Conservation (phyloP, 768 basidiomycete species). For the Chiua virens region DNA sequence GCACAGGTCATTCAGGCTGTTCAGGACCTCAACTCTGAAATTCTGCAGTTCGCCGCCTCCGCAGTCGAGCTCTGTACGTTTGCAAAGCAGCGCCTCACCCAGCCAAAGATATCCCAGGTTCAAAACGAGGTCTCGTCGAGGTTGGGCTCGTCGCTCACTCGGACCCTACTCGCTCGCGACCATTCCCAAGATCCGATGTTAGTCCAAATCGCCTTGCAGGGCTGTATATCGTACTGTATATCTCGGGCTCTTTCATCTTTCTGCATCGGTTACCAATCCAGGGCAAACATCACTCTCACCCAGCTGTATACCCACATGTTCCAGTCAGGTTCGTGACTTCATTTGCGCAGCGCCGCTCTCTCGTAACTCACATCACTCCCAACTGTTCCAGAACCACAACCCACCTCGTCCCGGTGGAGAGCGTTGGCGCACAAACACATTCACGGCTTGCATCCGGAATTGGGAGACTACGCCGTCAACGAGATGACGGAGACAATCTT, state of each 20-base stretch:
- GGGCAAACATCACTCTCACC: conserved; percentile 62
- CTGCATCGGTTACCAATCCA: conserved; percentile 72
- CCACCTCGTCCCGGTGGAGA: conserved; percentile 76
- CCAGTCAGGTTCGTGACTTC: conserved; percentile 42
- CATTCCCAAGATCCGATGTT: conserved; percentile 75
- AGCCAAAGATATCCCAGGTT: conserved; percentile 47
- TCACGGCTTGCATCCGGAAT: conserved; percentile 62
- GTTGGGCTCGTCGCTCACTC: conserved; percentile 61
- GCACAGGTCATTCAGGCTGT: conserved; percentile 77
- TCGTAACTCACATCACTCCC: conserved; percentile 12
- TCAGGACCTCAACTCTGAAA: conserved; percentile 77
- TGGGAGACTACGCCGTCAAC: conserved; percentile 64
- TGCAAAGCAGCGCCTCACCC: conserved; percentile 39
- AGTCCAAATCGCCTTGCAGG: conserved; percentile 75
- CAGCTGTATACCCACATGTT: conserved; percentile 63
- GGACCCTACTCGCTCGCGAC: conserved; percentile 60
- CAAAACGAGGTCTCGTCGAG: conserved; percentile 61
- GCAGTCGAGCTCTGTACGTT: conserved; percentile 69
- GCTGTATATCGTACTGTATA: conserved; percentile 64
- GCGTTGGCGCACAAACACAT: conserved; percentile 70
- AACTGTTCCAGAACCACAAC: conserved; percentile 59
- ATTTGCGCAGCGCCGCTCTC: neutral
- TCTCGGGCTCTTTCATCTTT: conserved; percentile 68
- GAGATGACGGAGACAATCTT: conserved; percentile 75
- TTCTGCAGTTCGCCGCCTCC: conserved; percentile 75